Percentiles rank a stretch among this genome's conserved stretches.
Evolutionary conservation across 768 basidiomycete genomes (phyloP).

Genomic region (Kwoniella bestiolae): DNA sequence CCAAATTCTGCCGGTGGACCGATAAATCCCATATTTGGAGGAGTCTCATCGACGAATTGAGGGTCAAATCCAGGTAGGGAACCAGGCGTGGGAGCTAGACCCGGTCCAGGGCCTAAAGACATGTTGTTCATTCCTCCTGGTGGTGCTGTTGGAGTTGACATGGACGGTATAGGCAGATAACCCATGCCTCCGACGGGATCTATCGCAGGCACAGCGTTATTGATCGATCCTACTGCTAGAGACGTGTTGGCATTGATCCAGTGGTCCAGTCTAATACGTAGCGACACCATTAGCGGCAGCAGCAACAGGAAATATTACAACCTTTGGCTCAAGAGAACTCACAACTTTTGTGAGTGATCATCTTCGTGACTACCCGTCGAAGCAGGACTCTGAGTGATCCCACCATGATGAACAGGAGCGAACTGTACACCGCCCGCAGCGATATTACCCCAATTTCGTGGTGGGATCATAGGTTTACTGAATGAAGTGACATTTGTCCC

Average conservation of each 20-base stretch:
- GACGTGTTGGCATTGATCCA: slow-evolving; percentile 55
- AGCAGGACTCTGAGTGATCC: slow-evolving; percentile 34
- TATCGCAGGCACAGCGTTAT: slow-evolving; percentile 30
- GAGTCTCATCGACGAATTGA: slow-evolving; percentile 13
- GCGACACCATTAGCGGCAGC: too few species aligned
- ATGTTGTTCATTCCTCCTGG: slow-evolving; percentile 15
- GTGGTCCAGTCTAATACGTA: slow-evolving; percentile 54
- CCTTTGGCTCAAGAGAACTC: slow-evolving; percentile 6
- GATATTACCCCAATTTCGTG: slow-evolving; percentile 16
- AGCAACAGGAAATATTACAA: slow-evolving; percentile 1
- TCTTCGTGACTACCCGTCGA: slow-evolving; percentile 47
- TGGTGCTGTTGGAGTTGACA: slow-evolving; percentile 1
- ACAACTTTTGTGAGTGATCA: slow-evolving; percentile 55
- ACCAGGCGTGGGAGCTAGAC: slow-evolving; percentile 13
- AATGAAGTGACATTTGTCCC: background rate
- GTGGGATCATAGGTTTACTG: slow-evolving; percentile 12
- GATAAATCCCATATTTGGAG: slow-evolving; percentile 1
- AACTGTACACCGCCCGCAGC: slow-evolving; percentile 12
- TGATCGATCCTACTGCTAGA: slow-evolving; percentile 47
- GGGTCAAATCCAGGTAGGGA: background rate
- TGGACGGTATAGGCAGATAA: slow-evolving; percentile 25
- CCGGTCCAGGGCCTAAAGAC: slow-evolving; percentile 10
- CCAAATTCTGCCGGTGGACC: slow-evolving; percentile 16
- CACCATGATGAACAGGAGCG: slow-evolving; percentile 25
- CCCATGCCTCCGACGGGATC: slow-evolving; percentile 23